Conservation (phyloP, 208 protist species). For the Leishmania gerbilli region DNA sequence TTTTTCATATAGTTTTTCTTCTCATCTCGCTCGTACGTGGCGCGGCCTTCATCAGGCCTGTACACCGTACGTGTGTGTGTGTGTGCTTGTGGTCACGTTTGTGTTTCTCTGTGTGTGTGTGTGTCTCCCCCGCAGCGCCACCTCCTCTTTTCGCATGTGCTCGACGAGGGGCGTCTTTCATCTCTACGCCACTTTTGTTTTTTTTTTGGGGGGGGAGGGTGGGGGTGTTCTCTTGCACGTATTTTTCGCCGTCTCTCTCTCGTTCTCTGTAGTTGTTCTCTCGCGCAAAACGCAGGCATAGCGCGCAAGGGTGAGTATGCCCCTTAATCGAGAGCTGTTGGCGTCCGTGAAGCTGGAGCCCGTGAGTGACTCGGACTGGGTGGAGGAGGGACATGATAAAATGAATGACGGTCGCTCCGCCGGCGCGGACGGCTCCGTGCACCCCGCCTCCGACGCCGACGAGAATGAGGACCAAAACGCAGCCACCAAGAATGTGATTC, state of each 20-base stretch:
- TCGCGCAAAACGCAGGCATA: neutral
- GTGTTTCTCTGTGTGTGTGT: neutral
- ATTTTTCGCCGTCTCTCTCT: neutral
- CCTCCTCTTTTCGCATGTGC: no score
- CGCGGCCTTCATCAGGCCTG: neutral
- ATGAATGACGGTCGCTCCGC: conserved; percentile 14
- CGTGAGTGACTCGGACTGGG: conserved; percentile 27
- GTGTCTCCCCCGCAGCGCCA: neutral
- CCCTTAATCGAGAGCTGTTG: conserved; percentile 70
- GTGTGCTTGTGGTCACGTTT: neutral
- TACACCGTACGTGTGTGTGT: neutral
- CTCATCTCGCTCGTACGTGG: neutral
- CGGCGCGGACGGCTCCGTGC: neutral
- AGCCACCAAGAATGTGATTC: conserved; percentile 68
- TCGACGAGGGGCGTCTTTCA: no score
- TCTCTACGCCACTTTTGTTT: neutral
- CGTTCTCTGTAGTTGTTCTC: neutral
- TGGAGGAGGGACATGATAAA: conserved; percentile 21
- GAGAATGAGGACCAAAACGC: conserved; percentile 41
- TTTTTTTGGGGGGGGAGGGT: neutral
- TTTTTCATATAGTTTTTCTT: neutral
- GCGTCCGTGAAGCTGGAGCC: conserved; percentile 68
- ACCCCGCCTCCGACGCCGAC: neutral
- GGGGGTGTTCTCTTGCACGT: neutral
- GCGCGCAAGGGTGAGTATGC: conserved; percentile 21